Conservation (phyloP, 2,329 filamentous ascomycete species). For the Clathrospora elynae region DNA sequence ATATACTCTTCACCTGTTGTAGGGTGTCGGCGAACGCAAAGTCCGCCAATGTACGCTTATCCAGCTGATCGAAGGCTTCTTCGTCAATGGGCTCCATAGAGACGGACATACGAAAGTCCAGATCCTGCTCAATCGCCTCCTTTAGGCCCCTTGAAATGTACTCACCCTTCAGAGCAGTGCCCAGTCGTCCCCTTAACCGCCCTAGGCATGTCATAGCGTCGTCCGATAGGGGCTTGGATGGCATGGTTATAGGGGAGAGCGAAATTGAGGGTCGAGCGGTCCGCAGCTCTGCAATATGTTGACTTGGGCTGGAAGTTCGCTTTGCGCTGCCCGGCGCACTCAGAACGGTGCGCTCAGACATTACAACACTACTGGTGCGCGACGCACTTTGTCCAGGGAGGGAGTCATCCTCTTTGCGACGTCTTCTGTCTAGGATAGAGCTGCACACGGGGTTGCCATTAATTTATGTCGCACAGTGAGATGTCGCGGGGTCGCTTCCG, state of each 20-base stretch:
- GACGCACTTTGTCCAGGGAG: conserved; percentile 2
- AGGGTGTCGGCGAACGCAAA: conserved; percentile 1
- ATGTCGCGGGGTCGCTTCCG: conserved; percentile 13
- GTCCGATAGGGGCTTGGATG: conserved; percentile 8
- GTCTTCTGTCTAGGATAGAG: conserved; percentile 8
- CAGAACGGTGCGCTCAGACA: conserved; percentile 6
- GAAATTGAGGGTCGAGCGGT: conserved; percentile 15
- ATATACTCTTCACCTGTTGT: conserved; percentile 16
- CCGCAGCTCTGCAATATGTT: conserved; percentile 14
- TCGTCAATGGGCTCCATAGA: conserved; percentile 17
- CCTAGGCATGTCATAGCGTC: conserved; percentile 10
- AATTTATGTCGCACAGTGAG: conserved; percentile 14
- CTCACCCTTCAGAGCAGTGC: conserved; percentile 8
- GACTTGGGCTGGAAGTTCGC: conserved; percentile 13
- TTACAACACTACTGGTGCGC: conserved; percentile 2
- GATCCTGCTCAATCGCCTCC: conserved; percentile 14
- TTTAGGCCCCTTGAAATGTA: conserved; percentile 12
- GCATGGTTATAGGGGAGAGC: conserved; percentile 13
- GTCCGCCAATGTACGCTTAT: conserved; percentile 4
- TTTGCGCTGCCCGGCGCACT: conserved; percentile 10
- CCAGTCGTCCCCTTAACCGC: conserved; percentile 6
- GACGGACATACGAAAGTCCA: conserved; percentile 10
- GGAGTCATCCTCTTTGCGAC: conserved; percentile 5
- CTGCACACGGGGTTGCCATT: conserved; percentile 10
- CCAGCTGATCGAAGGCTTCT: conserved; percentile 8